Base-by-base conservation (phyloP, 768 basidiomycete genomes). In the Amanita fuliginea region DNA sequence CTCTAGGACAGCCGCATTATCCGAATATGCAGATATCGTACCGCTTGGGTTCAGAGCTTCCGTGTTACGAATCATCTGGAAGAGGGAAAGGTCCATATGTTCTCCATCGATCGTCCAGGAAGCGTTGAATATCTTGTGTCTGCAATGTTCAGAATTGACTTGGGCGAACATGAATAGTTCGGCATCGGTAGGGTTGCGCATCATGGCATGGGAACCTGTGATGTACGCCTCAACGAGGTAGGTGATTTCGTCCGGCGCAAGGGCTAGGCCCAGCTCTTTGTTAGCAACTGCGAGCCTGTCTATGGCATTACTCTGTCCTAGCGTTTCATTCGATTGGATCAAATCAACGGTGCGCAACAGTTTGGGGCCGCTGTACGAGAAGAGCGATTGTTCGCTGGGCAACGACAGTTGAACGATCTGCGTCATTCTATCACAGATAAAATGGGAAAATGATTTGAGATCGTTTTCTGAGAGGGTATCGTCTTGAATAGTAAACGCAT, bases 81-180 rank as follows among this genome's bases (percentile, higher is more conserved):
- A 99, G 18, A 98, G 78, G 3, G 90, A 88, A 40, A 70, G 69
- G 51, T 85, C 76, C 57, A 80, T 71, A 9, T 71, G 58, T 35
- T 71, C 58, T 2, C 75, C 84, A 58, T 97, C 86, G 55, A 99
- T 78, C 9, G 81, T 88, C 96, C 96, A 99, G 13, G 86, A 76
- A 0, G 96, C 94, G 62, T 99, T 99, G 74, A 98, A 99, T 57
- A 97, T 98, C 69, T 99, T 99, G 75, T 99, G 96, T 30, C 96
- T 77, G 64, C 96, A 99, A 61, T 98, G 96, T 64, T 99, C 96
- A n/a, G 94, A 97, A 69, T 99, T 99, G 63, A 99, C 95, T 62
- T 99, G 96, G 3, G 96, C 95, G 65, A 98, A 99, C 96, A 98
- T 99, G 77, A 99, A 99, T 6, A 99, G 74, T 63, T 99, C 96